Percentiles rank a stretch among this genome's conserved stretches.
Evolutionary conservation across 371 early-diverging fungal species (phyloP).

Genomic region (Actinomortierella ambigua): DNA sequence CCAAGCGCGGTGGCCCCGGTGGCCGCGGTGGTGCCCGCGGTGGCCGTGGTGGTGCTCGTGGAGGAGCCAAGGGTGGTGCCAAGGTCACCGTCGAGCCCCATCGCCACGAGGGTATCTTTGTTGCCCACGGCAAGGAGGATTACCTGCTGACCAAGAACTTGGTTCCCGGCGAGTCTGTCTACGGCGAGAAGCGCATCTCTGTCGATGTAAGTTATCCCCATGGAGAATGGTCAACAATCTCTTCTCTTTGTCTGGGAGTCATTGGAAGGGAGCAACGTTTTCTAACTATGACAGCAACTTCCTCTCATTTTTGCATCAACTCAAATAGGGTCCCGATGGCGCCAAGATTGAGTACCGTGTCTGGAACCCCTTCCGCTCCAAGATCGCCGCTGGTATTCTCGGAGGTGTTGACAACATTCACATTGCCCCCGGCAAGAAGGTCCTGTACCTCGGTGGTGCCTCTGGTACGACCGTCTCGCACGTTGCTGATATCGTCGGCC

Average conservation of each 20-base stretch:
- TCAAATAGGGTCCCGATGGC: constrained; percentile 87
- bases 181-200: constrained; percentile 99
- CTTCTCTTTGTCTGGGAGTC: no score
- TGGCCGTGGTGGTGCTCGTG: constrained; percentile 62
- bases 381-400: constrained; percentile 99
- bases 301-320: no score
- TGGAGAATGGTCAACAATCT: no score
- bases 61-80: constrained; percentile 86
- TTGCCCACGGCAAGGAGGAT: constrained; percentile 99
- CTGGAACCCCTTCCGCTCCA: constrained; percentile 99
- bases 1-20: constrained; percentile 57
- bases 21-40: constrained; percentile 57
- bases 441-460: constrained; percentile 99
- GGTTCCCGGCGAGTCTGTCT: constrained; percentile 98
- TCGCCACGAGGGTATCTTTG: constrained; percentile 96
- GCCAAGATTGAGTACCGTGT: constrained; percentile 99
- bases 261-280: no score
- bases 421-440: constrained; percentile 98
- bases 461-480: constrained; percentile 99
- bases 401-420: constrained; percentile 98
- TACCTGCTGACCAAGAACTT: constrained; percentile 98
- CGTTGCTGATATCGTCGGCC: constrained; percentile 99
- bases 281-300: no score
- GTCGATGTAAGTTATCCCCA: constrained; percentile 76
- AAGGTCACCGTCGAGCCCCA: constrained; percentile 98